These are phyloP conservation scores for Syncephalastrum monosporum DNA, from an alignment of 371 early-diverging fungal genomes.

Conservation along the genomic window DNA sequence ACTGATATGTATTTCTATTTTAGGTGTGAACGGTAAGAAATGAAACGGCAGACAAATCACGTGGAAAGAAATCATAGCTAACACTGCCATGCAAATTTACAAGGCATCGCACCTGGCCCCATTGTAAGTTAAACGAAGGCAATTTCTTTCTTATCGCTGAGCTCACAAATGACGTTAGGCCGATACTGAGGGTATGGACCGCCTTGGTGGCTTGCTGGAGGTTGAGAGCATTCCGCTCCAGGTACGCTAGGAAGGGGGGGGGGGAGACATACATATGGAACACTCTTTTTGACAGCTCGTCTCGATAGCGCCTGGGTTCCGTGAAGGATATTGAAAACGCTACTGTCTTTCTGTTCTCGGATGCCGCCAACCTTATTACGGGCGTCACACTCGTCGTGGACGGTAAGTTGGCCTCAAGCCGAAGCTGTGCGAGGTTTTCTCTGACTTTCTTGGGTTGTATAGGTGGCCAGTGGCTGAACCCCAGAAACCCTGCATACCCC, in stretches of 20 bases:
- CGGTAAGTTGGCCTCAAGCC: slow-evolving; percentile 34
- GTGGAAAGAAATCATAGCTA: no score
- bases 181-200: slow-evolving; percentile 37
- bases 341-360: slow-evolving; percentile 70
- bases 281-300: not conserved
- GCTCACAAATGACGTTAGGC: not conserved
- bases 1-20: no score
- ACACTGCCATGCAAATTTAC: not conserved
- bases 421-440: not conserved
- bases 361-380: slow-evolving; percentile 60
- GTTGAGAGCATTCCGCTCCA: slow-evolving; percentile 25
- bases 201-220: slow-evolving; percentile 28
- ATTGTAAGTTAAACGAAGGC: slow-evolving; percentile 23
- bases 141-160: not conserved
- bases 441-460: slow-evolving; percentile 2
- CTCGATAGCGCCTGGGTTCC: slow-evolving; percentile 48
- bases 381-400: slow-evolving; percentile 71
- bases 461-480: slow-evolving; percentile 56
- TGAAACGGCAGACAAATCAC: no score
- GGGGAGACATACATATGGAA: not conserved
- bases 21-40: no score
- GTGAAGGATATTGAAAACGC: slow-evolving; percentile 72
- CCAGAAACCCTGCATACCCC: slow-evolving; percentile 22
- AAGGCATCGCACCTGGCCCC: slow-evolving; percentile 50
- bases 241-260: slow-evolving; percentile 19